Percentiles rank a stretch among this genome's conserved stretches.
These are phyloP conservation scores for Moesziomyces sp. DNA, from an alignment of 1,284 basidiomycete species.

Conservation along the genomic window DNA sequence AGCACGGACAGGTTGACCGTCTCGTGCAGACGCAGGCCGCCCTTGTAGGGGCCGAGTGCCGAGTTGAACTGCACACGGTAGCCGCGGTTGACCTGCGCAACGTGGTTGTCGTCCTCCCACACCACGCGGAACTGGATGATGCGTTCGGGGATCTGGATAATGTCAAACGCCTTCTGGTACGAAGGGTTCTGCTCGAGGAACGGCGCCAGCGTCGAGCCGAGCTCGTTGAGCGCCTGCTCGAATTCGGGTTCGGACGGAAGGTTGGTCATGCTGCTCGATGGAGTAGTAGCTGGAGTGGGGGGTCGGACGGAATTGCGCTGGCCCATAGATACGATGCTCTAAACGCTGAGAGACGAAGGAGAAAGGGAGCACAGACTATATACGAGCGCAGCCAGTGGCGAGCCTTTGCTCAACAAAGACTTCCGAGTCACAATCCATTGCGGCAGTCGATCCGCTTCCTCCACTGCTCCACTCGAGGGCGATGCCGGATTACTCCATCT, in stretches of 20 bases:
- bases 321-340: too few relatives aligned
- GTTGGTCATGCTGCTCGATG: conserved; percentile 38
- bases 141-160: conserved; percentile 80
- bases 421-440: too few relatives aligned
- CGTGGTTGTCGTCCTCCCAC: conserved; percentile 78
- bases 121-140: conserved; percentile 75
- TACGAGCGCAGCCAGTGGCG: not conserved
- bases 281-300: not conserved
- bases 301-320: too few relatives aligned
- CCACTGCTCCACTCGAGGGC: too few relatives aligned
- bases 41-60: conserved; percentile 84
- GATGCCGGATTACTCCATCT: conserved; percentile 22
- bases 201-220: conserved; percentile 75
- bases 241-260: conserved; percentile 73
- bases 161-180: conserved; percentile 78
- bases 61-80: conserved; percentile 87
- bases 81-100: conserved; percentile 78
- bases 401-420: not conserved
- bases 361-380: too few relatives aligned
- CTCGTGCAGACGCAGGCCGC: conserved; percentile 82
- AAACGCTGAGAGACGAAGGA: too few relatives aligned
- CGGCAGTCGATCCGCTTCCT: too few relatives aligned
- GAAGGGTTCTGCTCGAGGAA: conserved; percentile 79
- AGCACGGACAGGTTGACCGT: conserved; percentile 85
- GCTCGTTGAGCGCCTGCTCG: conserved; percentile 77